Percentiles rank a stretch among this genome's conserved stretches.
phyloP scores from a whole-genome alignment of 2,329 filamentous ascomycete genomes.

The Zasmidium angulare region DNA sequence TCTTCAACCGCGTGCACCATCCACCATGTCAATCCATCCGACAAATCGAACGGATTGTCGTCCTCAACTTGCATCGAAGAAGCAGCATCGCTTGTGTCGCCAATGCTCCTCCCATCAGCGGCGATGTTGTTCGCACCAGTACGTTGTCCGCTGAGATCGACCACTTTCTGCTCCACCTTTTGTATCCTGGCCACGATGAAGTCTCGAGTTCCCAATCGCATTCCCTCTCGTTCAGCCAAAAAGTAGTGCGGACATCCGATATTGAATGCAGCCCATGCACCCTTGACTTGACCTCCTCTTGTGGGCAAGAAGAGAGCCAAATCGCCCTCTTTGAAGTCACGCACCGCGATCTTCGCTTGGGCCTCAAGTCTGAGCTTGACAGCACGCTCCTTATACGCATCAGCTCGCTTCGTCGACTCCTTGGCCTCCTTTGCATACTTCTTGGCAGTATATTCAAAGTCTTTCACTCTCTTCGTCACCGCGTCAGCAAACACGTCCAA shows the following conservation, averaged over 20 bases:
- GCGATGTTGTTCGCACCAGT: constrained; percentile 47
- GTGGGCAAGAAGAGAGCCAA: constrained; percentile 92
- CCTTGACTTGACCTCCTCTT: constrained; percentile 79
- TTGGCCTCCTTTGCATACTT: constrained; percentile 91
- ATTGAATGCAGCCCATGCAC: constrained; percentile 98
- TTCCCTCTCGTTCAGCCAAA: constrained; percentile 84
- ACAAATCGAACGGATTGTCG: constrained; percentile 95
- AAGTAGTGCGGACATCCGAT: constrained; percentile 97
- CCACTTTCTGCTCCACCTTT: constrained; percentile 87
- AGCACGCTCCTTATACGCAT: constrained; percentile 76
- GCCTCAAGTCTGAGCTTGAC: constrained; percentile 78
- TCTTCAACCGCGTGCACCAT: constrained; percentile 91
- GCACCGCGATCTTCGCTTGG: constrained; percentile 94
- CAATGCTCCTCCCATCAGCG: constrained; percentile 45
- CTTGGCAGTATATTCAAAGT: constrained; percentile 87
- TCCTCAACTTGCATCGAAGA: constrained; percentile 63
- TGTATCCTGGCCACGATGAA: constrained; percentile 96
- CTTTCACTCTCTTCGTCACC: constrained; percentile 84
- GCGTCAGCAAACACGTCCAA: constrained; percentile 81
- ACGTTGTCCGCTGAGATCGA: constrained; percentile 67
- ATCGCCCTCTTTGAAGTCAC: constrained; percentile 94
- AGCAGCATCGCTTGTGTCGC: constrained; percentile 53
- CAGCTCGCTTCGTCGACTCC: constrained; percentile 41
- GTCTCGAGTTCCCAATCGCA: constrained; percentile 79
- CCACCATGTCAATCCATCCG: constrained; percentile 94